phyloP scores from a whole-genome alignment of 306 rosid genomes.

The Vigna reflexopilosa region DNA sequence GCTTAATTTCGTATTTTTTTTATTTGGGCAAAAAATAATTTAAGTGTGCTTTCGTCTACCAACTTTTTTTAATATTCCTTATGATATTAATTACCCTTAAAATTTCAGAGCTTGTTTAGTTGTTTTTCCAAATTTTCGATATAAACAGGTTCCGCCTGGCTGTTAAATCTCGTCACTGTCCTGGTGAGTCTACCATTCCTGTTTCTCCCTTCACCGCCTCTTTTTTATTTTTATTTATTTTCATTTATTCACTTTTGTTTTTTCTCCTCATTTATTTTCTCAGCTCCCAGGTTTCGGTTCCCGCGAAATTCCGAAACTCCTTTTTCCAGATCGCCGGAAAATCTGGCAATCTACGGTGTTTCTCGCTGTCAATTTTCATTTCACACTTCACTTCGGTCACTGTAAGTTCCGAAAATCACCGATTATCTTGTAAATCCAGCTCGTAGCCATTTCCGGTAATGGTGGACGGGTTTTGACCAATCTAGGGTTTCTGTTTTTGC shows the following conservation, averaged over 20 bases:
- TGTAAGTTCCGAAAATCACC: slow-evolving; percentile 1
- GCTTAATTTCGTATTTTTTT: not conserved
- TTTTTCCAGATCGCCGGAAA: slow-evolving; percentile 63
- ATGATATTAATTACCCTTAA: slow-evolving; percentile 16
- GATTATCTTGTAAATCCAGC: slow-evolving; percentile 15
- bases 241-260: not conserved
- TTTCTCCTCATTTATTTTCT: slow-evolving; percentile 31
- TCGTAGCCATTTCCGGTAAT: slow-evolving; percentile 14
- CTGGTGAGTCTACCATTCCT: slow-evolving; percentile 32
- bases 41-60: slow-evolving; percentile 7
- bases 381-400: slow-evolving; percentile 35
- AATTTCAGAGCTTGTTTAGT: slow-evolving; percentile 4
- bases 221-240: not conserved
- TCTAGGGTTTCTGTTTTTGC: slow-evolving; percentile 44
- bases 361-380: slow-evolving; percentile 9
- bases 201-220: slow-evolving; percentile 40
- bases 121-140: slow-evolving; percentile 17
- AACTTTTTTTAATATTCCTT: not conserved
- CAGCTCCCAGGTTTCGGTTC: slow-evolving; percentile 41
- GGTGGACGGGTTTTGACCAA: slow-evolving; percentile 20
- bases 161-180: slow-evolving; percentile 43
- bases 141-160: not conserved
- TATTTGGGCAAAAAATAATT: not conserved
- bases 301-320: slow-evolving; percentile 49
- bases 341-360: slow-evolving; percentile 30